Conservation (phyloP, 441 rosid genomes). For the Jatropha multifida region DNA sequence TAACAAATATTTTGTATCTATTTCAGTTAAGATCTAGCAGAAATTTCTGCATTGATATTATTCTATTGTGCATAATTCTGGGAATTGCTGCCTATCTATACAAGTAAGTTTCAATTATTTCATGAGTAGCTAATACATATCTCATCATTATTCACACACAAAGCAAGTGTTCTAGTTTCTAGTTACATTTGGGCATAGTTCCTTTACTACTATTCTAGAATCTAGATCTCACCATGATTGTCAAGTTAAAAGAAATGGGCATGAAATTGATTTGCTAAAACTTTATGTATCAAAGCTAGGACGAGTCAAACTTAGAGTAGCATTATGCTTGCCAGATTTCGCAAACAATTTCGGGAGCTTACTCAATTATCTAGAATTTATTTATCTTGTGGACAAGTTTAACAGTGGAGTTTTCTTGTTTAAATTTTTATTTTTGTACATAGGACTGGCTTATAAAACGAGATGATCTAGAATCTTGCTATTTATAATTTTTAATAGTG, state of each 20-base stretch:
- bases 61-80: slow-evolving; percentile 73
- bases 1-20: slow-evolving; percentile 28
- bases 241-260: background rate
- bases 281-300: slow-evolving; percentile 7
- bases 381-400: background rate
- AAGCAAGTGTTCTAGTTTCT: background rate
- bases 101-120: slow-evolving; percentile 62
- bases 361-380: background rate
- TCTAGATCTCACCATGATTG: slow-evolving; percentile 1
- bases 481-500: too few relatives aligned
- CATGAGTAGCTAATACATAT: slow-evolving; percentile 1
- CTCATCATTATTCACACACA: background rate
- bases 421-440: background rate
- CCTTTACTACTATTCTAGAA: background rate
- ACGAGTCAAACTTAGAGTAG: background rate
- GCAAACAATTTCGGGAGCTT: background rate
- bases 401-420: background rate
- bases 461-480: too few relatives aligned
- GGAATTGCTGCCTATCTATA: slow-evolving; percentile 94
- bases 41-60: slow-evolving; percentile 89
- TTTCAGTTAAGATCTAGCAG: slow-evolving; percentile 91
- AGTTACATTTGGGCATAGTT: background rate
- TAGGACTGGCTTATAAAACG: background rate
- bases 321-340: background rate
- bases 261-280: background rate